phyloP scores from a whole-genome alignment of 2,329 filamentous ascomycete species.

The Aspergillus phoenicis region DNA sequence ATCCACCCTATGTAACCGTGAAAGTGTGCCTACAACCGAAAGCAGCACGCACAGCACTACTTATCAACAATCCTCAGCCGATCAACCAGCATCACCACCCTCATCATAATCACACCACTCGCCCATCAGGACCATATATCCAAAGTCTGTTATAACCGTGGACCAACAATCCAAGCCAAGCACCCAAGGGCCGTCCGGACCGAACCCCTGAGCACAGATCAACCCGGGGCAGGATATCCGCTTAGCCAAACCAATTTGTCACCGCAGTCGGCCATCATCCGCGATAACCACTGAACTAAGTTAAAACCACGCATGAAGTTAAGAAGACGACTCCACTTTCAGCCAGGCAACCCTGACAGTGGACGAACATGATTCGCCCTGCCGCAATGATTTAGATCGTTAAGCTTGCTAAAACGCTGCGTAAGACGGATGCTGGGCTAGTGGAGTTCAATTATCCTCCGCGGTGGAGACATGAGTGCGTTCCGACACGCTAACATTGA shows the following conservation, averaged over 20 bases:
- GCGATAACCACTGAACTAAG: background rate
- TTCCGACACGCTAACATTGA: background rate
- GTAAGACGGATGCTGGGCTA: background rate
- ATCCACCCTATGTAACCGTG: background rate
- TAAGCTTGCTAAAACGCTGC: background rate
- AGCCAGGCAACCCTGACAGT: background rate
- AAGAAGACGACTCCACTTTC: background rate
- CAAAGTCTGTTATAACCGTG: background rate
- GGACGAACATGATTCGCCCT: background rate
- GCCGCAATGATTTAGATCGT: background rate
- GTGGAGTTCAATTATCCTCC: background rate
- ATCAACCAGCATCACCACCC: background rate
- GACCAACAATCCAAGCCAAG: background rate
- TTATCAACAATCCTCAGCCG: background rate
- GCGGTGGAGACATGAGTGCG: background rate
- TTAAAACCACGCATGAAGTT: background rate
- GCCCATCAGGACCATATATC: background rate
- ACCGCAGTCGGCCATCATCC: background rate
- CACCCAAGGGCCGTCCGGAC: slow-evolving; percentile 3
- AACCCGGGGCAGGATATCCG: background rate
- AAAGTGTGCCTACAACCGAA: background rate
- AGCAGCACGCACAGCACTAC: background rate
- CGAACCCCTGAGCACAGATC: slow-evolving; percentile 9
- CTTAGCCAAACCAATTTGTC: slow-evolving; percentile 10
- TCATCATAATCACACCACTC: background rate